Evolutionary conservation across 495 filamentous ascomycete genomes (phyloP).

Genomic region (Polyplosphaeria fusca): DNA sequence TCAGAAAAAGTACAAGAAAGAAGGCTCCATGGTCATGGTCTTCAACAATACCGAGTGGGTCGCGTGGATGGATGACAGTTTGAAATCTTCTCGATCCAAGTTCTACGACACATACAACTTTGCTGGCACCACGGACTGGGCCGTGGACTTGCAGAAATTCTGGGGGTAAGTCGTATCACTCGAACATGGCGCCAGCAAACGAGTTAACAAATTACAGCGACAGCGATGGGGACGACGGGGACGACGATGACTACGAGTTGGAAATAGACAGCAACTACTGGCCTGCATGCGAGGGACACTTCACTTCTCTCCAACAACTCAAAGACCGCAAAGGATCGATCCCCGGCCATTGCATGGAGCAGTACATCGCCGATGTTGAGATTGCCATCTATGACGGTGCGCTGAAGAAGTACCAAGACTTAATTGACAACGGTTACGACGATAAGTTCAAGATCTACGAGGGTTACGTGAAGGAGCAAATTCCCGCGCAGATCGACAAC

Average conservation of each 20-base stretch:
- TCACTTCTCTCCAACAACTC: constrained; percentile 8
- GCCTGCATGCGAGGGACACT: constrained; percentile 1
- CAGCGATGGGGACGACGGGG: background rate
- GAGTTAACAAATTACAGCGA: background rate
- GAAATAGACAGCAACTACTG: constrained; percentile 8
- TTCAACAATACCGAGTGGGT: constrained; percentile 38
- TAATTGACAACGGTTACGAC: constrained; percentile 14
- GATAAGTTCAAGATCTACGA: constrained; percentile 14
- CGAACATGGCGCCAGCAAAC: background rate
- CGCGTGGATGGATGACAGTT: constrained; percentile 41
- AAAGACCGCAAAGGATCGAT: constrained; percentile 4
- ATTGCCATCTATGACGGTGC: constrained; percentile 3
- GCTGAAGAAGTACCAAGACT: constrained; percentile 15
- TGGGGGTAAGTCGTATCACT: constrained; percentile 2
- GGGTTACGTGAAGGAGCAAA: background rate
- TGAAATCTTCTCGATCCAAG: constrained; percentile 13
- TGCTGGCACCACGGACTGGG: constrained; percentile 36
- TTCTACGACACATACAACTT: constrained; percentile 27
- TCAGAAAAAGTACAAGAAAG: background rate
- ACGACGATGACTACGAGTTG: background rate
- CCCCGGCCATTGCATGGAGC: constrained; percentile 3
- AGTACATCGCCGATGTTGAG: constrained; percentile 9
- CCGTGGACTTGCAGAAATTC: constrained; percentile 28
- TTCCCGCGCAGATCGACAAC: constrained; percentile 17
- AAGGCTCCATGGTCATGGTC: constrained; percentile 44